Base-by-base conservation (phyloP, 1,139 yeast genomes). In the Debaryomyces udenii region DNA sequence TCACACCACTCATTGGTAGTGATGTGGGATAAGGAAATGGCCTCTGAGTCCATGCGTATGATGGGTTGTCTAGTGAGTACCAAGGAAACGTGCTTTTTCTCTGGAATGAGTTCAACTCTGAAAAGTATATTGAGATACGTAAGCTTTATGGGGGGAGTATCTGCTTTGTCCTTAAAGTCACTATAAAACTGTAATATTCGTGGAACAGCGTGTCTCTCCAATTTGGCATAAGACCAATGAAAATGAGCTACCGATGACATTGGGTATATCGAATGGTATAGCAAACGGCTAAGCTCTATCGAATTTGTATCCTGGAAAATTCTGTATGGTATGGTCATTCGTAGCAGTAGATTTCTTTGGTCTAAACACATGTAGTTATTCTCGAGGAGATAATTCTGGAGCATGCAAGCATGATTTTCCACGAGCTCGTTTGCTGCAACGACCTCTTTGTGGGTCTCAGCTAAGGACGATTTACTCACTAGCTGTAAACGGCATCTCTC, bases 181-280 rank as follows among this genome's bases (percentile, higher is more conserved):
- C 10, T 16, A 18, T 36, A 27, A 34, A 48, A 47, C 4, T 30
- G 27, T 14, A 42, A 15, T 9, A 69, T 42, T 33, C 46, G 46
- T 0, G 74, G 74, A 3, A 67, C 49, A 7, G 64, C 53, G 2
- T 48, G 57, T 29, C 72, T 48, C 36, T 72, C 73, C 10, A 77
- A 39, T 41, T 66, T 72, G 3, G 80, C 67, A 45, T 70, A 78
- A 3, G 66, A 55, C 72, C 79, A 77, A 46, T 73, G 73, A 48
- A 66, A 76, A 31, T 74, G 66, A 14, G 58, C 56, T 1, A 68
- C 53, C 0, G 81, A 62, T 0, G 80, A 72, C 3, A 72, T 52
- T 0, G 64, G 66, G 34, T 56, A 55, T 6, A 74, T 49, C 2
- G 46, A 38, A 5, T 61, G 53, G 49, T 56, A 78, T 3, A 78